Conservation (phyloP, 805 yeast genomes). For the Candida pseudofarinosa region DNA sequence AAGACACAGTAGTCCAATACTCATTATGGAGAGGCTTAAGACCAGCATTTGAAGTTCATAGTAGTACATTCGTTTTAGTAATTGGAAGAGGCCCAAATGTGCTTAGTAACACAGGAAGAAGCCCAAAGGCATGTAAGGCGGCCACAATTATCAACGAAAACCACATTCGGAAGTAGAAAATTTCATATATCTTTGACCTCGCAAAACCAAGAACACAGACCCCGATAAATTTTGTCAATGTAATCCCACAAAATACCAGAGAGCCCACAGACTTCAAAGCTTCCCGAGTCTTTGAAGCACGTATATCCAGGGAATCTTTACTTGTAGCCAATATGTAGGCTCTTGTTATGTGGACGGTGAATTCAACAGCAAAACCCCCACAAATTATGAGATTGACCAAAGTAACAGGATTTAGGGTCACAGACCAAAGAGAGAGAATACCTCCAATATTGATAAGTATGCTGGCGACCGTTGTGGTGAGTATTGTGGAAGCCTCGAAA, state of each 20-base stretch:
- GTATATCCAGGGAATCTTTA: background rate
- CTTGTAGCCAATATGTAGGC: constrained; percentile 55
- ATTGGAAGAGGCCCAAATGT: constrained; percentile 20
- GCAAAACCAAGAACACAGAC: constrained; percentile 85
- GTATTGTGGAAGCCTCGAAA: constrained; percentile 49
- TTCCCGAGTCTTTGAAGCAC: constrained; percentile 39
- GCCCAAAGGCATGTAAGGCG: constrained; percentile 69
- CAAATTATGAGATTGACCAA: constrained; percentile 90
- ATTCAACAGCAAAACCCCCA: constrained; percentile 89
- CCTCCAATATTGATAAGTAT: constrained; percentile 76
- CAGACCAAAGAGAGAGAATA: constrained; percentile 66
- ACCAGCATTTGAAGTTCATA: background rate
- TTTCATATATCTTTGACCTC: constrained; percentile 78
- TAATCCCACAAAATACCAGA: constrained; percentile 85
- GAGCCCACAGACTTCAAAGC: constrained; percentile 82
- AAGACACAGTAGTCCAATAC: background rate
- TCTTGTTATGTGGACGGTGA: constrained; percentile 81
- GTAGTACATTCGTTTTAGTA: background rate
- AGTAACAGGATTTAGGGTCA: constrained; percentile 83
- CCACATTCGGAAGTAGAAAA: constrained; percentile 96
- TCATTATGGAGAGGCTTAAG: background rate
- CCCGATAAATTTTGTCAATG: constrained; percentile 86
- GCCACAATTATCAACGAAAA: constrained; percentile 71
- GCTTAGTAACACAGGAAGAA: constrained; percentile 73
- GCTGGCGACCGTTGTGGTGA: constrained; percentile 56